A percentile compares a stretch with the other conserved stretches of the same genome.
phyloP scores from a whole-genome alignment of 768 basidiomycete species.

The Xanthoconium purpureum region DNA sequence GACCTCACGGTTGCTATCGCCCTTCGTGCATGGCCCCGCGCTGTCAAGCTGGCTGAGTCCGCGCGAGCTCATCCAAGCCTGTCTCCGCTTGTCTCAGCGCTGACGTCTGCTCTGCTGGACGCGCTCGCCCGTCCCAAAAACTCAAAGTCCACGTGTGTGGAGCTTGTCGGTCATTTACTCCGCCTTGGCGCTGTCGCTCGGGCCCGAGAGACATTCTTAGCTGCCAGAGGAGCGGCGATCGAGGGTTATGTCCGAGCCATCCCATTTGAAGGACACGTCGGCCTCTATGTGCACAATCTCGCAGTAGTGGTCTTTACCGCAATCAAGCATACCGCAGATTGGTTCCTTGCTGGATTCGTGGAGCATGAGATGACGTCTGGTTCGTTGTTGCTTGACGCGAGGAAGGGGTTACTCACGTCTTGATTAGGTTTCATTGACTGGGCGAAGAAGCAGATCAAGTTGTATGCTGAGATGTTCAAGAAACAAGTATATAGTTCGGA shows the following conservation, averaged over 20 bases:
- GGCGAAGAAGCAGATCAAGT: constrained; percentile 83
- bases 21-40: constrained; percentile 82
- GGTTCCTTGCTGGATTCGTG: constrained; percentile 94
- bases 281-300: constrained; percentile 81
- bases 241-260: constrained; percentile 80
- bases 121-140: constrained; percentile 74
- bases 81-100: constrained; percentile 57
- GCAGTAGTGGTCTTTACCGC: constrained; percentile 89
- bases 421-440: constrained; percentile 85
- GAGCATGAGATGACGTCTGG: constrained; percentile 93
- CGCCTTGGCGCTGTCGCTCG: constrained; percentile 74
- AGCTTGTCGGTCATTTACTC: constrained; percentile 67
- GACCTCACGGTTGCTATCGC: constrained; percentile 90
- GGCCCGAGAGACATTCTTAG: constrained; percentile 80
- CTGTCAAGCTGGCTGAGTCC: constrained; percentile 80
- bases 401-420: background rate
- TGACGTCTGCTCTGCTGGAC: constrained; percentile 67
- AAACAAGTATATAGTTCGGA: constrained; percentile 90
- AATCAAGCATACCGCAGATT: constrained; percentile 96
- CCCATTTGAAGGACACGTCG: constrained; percentile 84
- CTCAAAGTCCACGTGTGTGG: constrained; percentile 71
- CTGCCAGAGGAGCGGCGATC: constrained; percentile 73
- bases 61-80: constrained; percentile 71
- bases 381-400: constrained; percentile 37
- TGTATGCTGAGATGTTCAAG: constrained; percentile 80